Evolutionary conservation across 768 basidiomycete genomes (phyloP).

Genomic region (Myochromella boudieri): DNA sequence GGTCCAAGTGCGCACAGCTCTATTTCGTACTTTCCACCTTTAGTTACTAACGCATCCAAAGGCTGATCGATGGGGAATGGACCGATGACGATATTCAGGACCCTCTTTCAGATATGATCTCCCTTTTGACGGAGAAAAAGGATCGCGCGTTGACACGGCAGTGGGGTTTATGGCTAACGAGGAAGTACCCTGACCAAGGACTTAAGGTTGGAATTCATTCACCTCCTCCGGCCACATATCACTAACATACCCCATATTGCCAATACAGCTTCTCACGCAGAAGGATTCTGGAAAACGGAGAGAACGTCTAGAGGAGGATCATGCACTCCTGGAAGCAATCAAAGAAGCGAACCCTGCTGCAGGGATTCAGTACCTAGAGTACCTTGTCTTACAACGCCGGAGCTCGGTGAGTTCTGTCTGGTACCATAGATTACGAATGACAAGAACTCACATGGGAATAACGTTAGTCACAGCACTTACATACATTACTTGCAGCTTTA

Average conservation of each 20-base stretch:
- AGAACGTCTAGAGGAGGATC: conserved; percentile 63
- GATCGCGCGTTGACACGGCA: conserved; percentile 63
- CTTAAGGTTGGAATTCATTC: conserved; percentile 68
- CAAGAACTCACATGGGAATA: neutral
- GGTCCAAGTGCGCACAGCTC: conserved; percentile 55
- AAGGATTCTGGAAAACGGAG: conserved; percentile 54
- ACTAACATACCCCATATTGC: too few species aligned
- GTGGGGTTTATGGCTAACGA: conserved; percentile 83
- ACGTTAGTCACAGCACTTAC: conserved; percentile 57
- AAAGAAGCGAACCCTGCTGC: conserved; percentile 55
- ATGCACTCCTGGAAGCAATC: conserved; percentile 54
- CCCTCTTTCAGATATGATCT: conserved; percentile 60
- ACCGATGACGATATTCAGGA: conserved; percentile 62
- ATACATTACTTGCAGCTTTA: conserved; percentile 60
- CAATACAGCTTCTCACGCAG: conserved; percentile 58
- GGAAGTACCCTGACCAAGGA: conserved; percentile 65
- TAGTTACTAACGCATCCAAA: conserved; percentile 22
- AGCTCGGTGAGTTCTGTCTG: conserved; percentile 44
- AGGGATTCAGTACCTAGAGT: conserved; percentile 74
- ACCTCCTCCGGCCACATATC: too few species aligned
- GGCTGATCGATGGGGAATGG: conserved; percentile 67
- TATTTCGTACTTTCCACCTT: neutral
- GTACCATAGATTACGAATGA: neutral
- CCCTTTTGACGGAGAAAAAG: conserved; percentile 53
- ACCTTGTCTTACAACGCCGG: conserved; percentile 71